Evolutionary conservation across 495 filamentous ascomycete genomes (phyloP).

Genomic region (Penicillium salamii): DNA sequence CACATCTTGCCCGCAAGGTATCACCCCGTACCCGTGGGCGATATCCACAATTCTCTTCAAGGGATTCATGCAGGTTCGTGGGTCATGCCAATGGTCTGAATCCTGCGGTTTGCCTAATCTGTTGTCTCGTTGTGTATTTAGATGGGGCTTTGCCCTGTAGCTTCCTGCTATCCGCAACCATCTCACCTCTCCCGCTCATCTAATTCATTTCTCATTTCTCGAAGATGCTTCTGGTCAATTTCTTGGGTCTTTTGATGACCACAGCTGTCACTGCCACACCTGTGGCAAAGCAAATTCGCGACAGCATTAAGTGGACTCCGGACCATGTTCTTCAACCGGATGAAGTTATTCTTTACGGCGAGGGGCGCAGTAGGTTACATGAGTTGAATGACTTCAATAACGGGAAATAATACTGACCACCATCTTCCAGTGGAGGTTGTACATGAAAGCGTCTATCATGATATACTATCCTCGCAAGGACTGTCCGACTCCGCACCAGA

Average conservation of each 20-base stretch:
- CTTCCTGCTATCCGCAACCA: too few species aligned
- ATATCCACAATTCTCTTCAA: too few species aligned
- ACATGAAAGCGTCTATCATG: slow-evolving; percentile 2
- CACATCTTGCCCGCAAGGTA: too few species aligned
- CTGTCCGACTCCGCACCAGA: neutral
- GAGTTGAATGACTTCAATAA: too few species aligned
- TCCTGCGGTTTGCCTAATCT: too few species aligned
- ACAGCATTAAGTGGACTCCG: slow-evolving; percentile 10
- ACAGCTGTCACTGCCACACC: neutral
- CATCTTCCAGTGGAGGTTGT: slow-evolving; percentile 5
- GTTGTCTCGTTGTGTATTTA: too few species aligned
- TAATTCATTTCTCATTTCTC: neutral
- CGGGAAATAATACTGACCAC: neutral
- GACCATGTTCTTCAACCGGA: slow-evolving; percentile 11
- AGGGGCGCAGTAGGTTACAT: slow-evolving; percentile 5
- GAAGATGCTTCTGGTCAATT: neutral
- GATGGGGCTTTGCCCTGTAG: too few species aligned
- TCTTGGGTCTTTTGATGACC: neutral
- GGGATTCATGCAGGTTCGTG: too few species aligned
- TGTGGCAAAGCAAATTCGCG: slow-evolving; percentile 2
- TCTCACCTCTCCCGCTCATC: neutral
- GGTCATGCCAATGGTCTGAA: too few species aligned
- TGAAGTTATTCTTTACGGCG: slow-evolving; percentile 7
- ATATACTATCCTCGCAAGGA: neutral
- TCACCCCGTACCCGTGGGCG: too few species aligned